Base-by-base conservation (phyloP, 192 early-diverging fungal genomes). In the Coemansia guatemalensis region DNA sequence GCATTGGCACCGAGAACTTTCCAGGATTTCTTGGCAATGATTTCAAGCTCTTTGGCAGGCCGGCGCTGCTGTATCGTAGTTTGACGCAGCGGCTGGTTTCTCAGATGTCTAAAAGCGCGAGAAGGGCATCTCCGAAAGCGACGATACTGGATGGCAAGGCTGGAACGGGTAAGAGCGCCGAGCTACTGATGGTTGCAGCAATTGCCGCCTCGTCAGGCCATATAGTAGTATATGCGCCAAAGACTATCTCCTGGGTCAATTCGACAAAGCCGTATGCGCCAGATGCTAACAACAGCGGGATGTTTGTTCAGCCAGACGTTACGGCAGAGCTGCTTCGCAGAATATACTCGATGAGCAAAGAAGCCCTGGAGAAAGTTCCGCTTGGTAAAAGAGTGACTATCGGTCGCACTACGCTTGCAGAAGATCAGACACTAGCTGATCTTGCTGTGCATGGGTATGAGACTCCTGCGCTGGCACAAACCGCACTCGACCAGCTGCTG, bases 201-300 rank as follows among this genome's bases (percentile, higher is more conserved):
- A 60, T 82, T 12, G 79, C 70, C 0, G 65, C 69, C 3, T 58
- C 69, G 14, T 61, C 49, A 1, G 74, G 62, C 0, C 53, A 66
- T 25, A 58, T 82, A 17, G 74, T 76, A 11, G 60, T 82, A 17
- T 82, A 82, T 25, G 79, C 60, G 21, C 53, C 35, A 24, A 48
- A 59, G 5, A 73, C 79, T 2, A 18, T 65, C 23, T 44, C 55
- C 6, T 82, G 79, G 79, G 79, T 82, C 33, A 60, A 82, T 26
- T 82, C 79, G 25, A 82, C 74, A 25, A 65, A 60, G 14, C 74
- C 79, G 50, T 82, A 82, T 51, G 69, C 64, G 14, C 74, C 74
- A 1, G 60, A 22, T 23, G 58, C 65, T 17, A 52, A 51, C 53
- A 30, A 57, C 18, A 52, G 48, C 53, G 57, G 55, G 9, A 32